Evolutionary conservation across 495 filamentous ascomycete species (phyloP).

Genomic region (Cetradonia linearis): DNA sequence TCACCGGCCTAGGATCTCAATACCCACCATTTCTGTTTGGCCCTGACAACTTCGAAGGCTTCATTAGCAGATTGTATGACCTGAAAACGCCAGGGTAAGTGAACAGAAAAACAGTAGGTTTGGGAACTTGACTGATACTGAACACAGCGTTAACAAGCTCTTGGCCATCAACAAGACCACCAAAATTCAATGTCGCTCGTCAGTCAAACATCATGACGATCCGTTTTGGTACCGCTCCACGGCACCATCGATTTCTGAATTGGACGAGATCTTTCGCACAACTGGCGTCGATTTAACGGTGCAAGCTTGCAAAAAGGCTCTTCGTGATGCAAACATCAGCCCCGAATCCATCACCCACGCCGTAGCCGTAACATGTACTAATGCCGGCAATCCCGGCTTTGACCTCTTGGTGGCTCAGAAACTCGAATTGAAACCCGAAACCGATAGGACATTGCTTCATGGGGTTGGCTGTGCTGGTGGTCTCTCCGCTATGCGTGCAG

Average conservation of each 20-base stretch:
- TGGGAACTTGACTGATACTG: neutral
- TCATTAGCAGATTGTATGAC: constrained; percentile 5
- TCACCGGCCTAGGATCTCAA: constrained; percentile 10
- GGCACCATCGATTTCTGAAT: constrained; percentile 44
- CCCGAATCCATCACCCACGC: constrained; percentile 47
- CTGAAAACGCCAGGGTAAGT: constrained; percentile 7
- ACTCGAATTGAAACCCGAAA: constrained; percentile 36
- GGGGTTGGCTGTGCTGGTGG: constrained; percentile 52
- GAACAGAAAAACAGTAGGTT: neutral
- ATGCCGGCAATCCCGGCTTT: constrained; percentile 53
- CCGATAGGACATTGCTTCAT: constrained; percentile 50
- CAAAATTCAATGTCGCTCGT: constrained; percentile 48
- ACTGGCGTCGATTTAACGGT: constrained; percentile 47
- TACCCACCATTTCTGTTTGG: constrained; percentile 10
- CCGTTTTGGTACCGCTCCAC: constrained; percentile 38
- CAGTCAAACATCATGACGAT: constrained; percentile 43
- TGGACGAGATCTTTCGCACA: constrained; percentile 43
- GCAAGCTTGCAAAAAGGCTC: constrained; percentile 45
- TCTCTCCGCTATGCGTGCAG: constrained; percentile 47
- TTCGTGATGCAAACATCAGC: constrained; percentile 39
- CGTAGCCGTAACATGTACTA: constrained; percentile 52
- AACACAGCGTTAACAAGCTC: constrained; percentile 33
- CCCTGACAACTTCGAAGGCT: constrained; percentile 1
- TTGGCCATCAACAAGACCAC: constrained; percentile 48
- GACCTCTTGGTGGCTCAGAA: constrained; percentile 48